phyloP scores from a whole-genome alignment of 257 asterid genomes.

The Fraxinus cuspidata region DNA sequence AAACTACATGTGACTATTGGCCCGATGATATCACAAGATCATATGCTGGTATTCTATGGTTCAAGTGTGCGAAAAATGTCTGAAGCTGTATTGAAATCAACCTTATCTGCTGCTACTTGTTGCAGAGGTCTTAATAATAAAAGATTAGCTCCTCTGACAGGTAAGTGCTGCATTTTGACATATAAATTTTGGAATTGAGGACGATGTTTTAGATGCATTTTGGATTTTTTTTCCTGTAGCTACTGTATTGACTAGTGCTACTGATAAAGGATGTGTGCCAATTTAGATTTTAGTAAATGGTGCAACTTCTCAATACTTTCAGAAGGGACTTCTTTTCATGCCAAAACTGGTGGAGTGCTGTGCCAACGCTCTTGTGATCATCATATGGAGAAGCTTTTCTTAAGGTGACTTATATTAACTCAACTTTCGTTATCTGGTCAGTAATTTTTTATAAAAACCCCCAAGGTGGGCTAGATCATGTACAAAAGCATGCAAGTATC shows the following conservation, averaged over 20 bases:
- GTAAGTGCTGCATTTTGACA: slow-evolving; percentile 30
- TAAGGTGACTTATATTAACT: slow-evolving; percentile 33
- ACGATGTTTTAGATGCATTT: slow-evolving; percentile 3
- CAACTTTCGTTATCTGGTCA: slow-evolving; percentile 16
- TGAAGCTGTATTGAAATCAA: slow-evolving; percentile 29
- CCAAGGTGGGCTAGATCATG: slow-evolving; percentile 16
- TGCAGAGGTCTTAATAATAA: slow-evolving; percentile 27
- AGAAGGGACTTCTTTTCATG: slow-evolving; percentile 33
- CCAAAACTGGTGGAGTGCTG: slow-evolving; percentile 28
- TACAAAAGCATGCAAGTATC: slow-evolving; percentile 2
- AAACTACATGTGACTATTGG: slow-evolving; percentile 20
- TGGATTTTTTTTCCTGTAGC: slow-evolving; percentile 6
- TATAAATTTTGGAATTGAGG: slow-evolving; percentile 16
- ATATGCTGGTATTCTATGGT: slow-evolving; percentile 17
- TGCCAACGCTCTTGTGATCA: slow-evolving; percentile 23
- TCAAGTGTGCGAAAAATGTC: slow-evolving; percentile 22
- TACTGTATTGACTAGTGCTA: slow-evolving; percentile 7
- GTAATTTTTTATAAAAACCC: neutral
- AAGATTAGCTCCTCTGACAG: slow-evolving; percentile 31
- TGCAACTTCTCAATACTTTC: slow-evolving; percentile 31
- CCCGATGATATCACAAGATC: slow-evolving; percentile 25
- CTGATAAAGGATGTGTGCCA: neutral
- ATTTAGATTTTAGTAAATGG: slow-evolving; percentile 31
- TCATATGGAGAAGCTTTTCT: slow-evolving; percentile 32
- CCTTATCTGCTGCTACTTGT: slow-evolving; percentile 30